Evolutionary conservation across 2,329 filamentous ascomycete species (phyloP).

Genomic region (Fusarium transvaalense): DNA sequence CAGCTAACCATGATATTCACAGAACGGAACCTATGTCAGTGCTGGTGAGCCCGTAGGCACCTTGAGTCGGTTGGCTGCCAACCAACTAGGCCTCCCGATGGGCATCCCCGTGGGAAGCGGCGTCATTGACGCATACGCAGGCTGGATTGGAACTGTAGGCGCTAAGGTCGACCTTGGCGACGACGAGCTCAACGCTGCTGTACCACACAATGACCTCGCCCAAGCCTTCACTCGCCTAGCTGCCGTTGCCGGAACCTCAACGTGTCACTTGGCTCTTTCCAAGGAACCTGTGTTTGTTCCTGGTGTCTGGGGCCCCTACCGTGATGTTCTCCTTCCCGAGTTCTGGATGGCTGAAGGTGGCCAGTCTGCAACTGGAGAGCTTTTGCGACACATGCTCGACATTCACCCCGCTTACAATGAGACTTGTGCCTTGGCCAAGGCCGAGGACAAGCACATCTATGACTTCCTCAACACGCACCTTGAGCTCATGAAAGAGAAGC

Average conservation of each 20-base stretch:
- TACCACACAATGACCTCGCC: slow-evolving; percentile 84
- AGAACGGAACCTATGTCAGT: slow-evolving; percentile 94
- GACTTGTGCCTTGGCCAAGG: slow-evolving; percentile 81
- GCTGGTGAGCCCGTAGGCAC: slow-evolving; percentile 91
- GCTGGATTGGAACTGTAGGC: slow-evolving; percentile 99
- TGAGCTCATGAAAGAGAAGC: slow-evolving; percentile 77
- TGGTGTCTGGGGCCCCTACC: slow-evolving; percentile 97
- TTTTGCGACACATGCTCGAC: slow-evolving; percentile 93
- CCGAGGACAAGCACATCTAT: slow-evolving; percentile 89
- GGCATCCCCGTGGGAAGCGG: slow-evolving; percentile 95
- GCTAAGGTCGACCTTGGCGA: slow-evolving; percentile 84
- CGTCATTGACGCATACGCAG: slow-evolving; percentile 98
- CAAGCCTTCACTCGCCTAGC: slow-evolving; percentile 94
- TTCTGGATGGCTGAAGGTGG: slow-evolving; percentile 99
- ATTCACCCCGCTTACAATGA: slow-evolving; percentile 92
- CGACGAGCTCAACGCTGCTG: slow-evolving; percentile 74
- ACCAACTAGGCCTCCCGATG: slow-evolving; percentile 84
- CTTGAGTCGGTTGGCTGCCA: slow-evolving; percentile 84
- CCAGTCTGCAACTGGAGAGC: slow-evolving; percentile 94
- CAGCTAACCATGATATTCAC: slow-evolving; percentile 34
- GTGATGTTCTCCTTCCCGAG: slow-evolving; percentile 89
- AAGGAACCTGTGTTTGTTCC: slow-evolving; percentile 92
- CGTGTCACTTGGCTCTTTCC: slow-evolving; percentile 97
- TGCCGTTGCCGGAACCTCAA: slow-evolving; percentile 95
- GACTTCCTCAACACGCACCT: slow-evolving; percentile 94